Percentiles rank a stretch among this genome's conserved stretches.
These are phyloP conservation scores for Colletotrichum sp. DNA, from an alignment of 2,329 filamentous ascomycete genomes.

Conservation along the genomic window DNA sequence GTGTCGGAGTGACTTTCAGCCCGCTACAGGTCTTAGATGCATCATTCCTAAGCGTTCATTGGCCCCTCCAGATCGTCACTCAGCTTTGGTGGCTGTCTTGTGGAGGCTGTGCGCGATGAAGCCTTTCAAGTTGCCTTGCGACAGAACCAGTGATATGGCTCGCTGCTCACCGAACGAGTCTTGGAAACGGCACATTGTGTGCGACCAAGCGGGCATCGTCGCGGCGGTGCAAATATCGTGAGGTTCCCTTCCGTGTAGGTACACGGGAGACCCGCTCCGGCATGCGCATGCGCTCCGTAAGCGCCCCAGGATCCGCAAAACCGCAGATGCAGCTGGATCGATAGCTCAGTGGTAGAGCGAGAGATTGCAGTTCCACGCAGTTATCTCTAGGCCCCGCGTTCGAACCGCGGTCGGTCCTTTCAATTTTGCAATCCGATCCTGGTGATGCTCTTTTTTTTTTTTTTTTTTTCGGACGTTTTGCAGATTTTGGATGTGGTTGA, in stretches of 20 bases:
- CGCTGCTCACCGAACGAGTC: not conserved
- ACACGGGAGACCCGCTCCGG: not conserved
- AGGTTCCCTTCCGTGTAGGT: not conserved
- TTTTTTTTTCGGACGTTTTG: too few relatives aligned
- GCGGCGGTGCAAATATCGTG: not conserved
- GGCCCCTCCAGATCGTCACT: not conserved
- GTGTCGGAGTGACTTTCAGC: conserved; percentile 34
- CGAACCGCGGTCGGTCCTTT: conserved; percentile 19
- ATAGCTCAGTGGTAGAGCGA: conserved; percentile 11
- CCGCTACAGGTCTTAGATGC: conserved; percentile 23
- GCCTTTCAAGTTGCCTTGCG: not conserved
- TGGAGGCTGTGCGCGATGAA: conserved; percentile 3
- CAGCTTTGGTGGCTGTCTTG: not conserved
- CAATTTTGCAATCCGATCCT: not conserved
- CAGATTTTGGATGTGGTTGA: too few relatives aligned
- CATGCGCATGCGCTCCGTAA: not conserved
- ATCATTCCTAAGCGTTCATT: not conserved
- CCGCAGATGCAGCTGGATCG: not conserved
- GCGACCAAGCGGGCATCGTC: not conserved
- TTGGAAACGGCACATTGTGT: not conserved
- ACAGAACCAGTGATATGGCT: not conserved
- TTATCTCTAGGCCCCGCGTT: conserved; percentile 21
- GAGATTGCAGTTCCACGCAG: conserved; percentile 16
- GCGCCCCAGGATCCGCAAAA: not conserved
- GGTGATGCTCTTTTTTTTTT: not conserved